phyloP scores from a whole-genome alignment of 306 rosid genomes.

The Crotalaria pallida region DNA sequence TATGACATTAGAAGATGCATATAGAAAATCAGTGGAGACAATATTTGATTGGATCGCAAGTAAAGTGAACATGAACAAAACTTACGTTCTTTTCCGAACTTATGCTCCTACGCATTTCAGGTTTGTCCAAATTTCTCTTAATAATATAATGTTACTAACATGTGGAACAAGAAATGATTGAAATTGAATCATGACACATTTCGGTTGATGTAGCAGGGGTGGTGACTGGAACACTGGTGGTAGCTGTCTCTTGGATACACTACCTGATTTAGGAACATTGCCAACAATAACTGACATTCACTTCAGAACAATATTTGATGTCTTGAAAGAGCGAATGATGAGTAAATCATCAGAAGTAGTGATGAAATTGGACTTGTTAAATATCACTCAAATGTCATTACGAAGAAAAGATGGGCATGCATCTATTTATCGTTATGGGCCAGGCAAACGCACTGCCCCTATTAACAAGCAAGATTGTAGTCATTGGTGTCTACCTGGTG shows the following conservation, averaged over 20 bases:
- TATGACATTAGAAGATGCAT: slow-evolving; percentile 63
- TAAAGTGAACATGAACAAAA: slow-evolving; percentile 62
- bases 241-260: slow-evolving; percentile 75
- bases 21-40: slow-evolving; percentile 59
- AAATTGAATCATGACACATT: slow-evolving; percentile 24
- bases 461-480: slow-evolving; percentile 78
- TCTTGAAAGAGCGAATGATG: slow-evolving; percentile 36
- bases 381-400: slow-evolving; percentile 63
- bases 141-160: not conserved
- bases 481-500: slow-evolving; percentile 97
- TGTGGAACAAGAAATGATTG: not conserved
- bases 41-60: slow-evolving; percentile 53
- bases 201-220: slow-evolving; percentile 45
- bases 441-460: slow-evolving; percentile 38
- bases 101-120: slow-evolving; percentile 90
- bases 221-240: slow-evolving; percentile 87
- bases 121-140: slow-evolving; percentile 32
- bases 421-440: slow-evolving; percentile 58
- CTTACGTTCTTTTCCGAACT: slow-evolving; percentile 75
- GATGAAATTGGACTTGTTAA: slow-evolving; percentile 53
- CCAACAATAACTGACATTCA: slow-evolving; percentile 34
- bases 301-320: slow-evolving; percentile 34
- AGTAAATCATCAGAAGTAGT: slow-evolving; percentile 32
- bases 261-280: slow-evolving; percentile 52
- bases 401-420: slow-evolving; percentile 81